Base-by-base conservation (phyloP, 2,329 filamentous ascomycete genomes). In the Hirsutella thompsonii region DNA sequence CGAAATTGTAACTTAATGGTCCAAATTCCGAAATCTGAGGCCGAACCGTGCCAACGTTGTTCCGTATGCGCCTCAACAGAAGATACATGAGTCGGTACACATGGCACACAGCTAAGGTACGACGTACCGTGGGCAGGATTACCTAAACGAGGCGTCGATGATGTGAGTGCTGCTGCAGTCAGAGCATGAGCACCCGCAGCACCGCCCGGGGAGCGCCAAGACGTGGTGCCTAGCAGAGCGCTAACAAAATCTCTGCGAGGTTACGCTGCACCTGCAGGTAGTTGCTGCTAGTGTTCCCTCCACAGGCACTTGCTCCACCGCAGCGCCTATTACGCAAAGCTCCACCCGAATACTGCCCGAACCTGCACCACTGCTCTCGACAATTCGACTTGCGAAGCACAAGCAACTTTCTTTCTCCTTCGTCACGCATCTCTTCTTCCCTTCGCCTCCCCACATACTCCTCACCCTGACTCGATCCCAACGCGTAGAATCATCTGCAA, bases 311-410 rank as follows among this genome's bases (percentile, higher is more conserved):
- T 6, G 23, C 36, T 41, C 21, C 21, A 32, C 16, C 36, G 20
- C 20, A 38, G 42, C 32, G 38, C 50, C 56, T 53, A 61, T 62
- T 62, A 61, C 59, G 58, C 59, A 62, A 54, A 59, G 59, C 52
- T 57, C 59, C 59, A 61, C 59, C 44, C 42, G 20, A 40, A 21
- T 32, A 28, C 38, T 35, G 33, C 32, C 38, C 38, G 14, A 36
- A 21, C 43, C 48, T 57, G 49, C 53, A 52, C 23, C 53, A 52
- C 49, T 48, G 52, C 46, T 53, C 53, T 58, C 57, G 55, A 20
- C 28, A 11, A 6, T 6, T 21, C n/a, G 10, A 39, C 37, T 28
- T 39, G 13, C 29, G 18, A 32, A 20, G 20, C 21, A 32, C 33
- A 35, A 21, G 18, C 46, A 30, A 41, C 36, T 49, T 49, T 53